phyloP scores from a whole-genome alignment of 2,329 filamentous ascomycete species.

The Calycina marina region DNA sequence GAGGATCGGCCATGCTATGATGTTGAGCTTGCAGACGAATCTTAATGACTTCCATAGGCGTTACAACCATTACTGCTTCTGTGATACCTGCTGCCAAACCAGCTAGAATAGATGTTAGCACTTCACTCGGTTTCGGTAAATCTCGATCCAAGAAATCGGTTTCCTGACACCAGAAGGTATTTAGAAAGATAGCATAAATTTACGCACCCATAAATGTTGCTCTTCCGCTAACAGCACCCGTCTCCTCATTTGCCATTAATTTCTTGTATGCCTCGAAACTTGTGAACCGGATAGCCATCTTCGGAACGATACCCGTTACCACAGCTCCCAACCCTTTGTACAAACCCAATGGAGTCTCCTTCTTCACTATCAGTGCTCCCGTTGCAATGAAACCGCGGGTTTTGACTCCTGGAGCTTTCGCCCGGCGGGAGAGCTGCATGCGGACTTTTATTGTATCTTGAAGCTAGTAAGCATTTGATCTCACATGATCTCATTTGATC shows the following conservation, averaged over 20 bases:
- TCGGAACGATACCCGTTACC: slow-evolving; percentile 88
- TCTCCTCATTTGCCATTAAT: slow-evolving; percentile 51
- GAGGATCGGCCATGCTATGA: slow-evolving; percentile 92
- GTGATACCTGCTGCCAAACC: slow-evolving; percentile 88
- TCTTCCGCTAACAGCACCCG: slow-evolving; percentile 52
- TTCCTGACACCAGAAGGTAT: too few species aligned
- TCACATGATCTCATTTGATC: too few species aligned
- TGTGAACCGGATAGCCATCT: slow-evolving; percentile 98
- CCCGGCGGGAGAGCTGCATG: slow-evolving; percentile 91
- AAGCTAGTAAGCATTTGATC: too few species aligned
- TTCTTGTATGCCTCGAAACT: slow-evolving; percentile 96
- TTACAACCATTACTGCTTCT: slow-evolving; percentile 91
- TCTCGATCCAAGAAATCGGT: too few species aligned
- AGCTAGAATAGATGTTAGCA: slow-evolving; percentile 31
- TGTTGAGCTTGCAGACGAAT: slow-evolving; percentile 96
- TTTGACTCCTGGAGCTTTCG: slow-evolving; percentile 64
- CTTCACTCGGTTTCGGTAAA: not conserved
- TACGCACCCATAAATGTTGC: slow-evolving; percentile 55
- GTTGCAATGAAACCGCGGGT: slow-evolving; percentile 80
- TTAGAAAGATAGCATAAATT: too few species aligned
- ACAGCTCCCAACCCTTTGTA: slow-evolving; percentile 99
- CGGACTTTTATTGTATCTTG: slow-evolving; percentile 94
- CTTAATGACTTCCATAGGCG: slow-evolving; percentile 98
- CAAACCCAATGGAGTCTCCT: slow-evolving; percentile 80
- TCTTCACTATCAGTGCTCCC: slow-evolving; percentile 70